Percentiles rank a stretch among this genome's conserved stretches.
These are phyloP conservation scores for Coccomyxa sp. DNA, from an alignment of 139 green algal genomes.

Conservation along the genomic window DNA sequence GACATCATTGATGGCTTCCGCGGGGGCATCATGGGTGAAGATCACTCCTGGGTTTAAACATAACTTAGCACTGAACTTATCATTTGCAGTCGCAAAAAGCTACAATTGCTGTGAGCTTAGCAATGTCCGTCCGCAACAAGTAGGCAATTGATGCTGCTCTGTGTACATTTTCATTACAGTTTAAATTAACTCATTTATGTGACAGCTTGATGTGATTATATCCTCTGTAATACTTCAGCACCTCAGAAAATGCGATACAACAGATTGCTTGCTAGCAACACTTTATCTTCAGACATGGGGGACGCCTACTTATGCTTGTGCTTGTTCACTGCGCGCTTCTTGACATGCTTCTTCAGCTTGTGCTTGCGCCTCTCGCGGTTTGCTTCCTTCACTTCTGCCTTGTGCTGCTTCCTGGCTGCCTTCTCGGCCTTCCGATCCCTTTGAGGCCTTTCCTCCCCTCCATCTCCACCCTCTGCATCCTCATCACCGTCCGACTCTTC, in stretches of 20 bases:
- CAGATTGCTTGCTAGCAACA: too few species aligned
- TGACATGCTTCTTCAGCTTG: constrained; percentile 93
- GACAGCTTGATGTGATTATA: too few species aligned
- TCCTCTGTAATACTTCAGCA: too few species aligned
- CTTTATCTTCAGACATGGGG: too few species aligned
- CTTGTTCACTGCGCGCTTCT: constrained; percentile 69
- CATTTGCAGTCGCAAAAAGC: too few species aligned
- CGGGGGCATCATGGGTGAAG: constrained; percentile 8
- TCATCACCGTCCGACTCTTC: constrained; percentile 14
- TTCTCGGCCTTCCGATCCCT: constrained; percentile 49
- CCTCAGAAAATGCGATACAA: too few species aligned
- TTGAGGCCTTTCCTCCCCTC: not conserved
- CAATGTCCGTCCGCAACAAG: too few species aligned
- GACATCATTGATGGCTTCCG: not conserved
- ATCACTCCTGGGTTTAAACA: constrained; percentile 6
- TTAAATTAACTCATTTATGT: too few species aligned
- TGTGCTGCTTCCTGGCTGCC: constrained; percentile 61
- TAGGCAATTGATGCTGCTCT: too few species aligned
- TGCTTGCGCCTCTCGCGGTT: constrained; percentile 82
- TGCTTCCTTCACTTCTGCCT: constrained; percentile 81
- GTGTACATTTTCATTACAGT: too few species aligned
- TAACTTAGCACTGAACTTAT: not conserved
- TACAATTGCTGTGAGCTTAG: too few species aligned
- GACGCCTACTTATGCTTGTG: constrained; percentile 6
- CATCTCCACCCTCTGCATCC: constrained; percentile 9